These are phyloP conservation scores for Salinomyces thailandicus DNA, from an alignment of 2,329 filamentous ascomycete genomes.

Conservation along the genomic window DNA sequence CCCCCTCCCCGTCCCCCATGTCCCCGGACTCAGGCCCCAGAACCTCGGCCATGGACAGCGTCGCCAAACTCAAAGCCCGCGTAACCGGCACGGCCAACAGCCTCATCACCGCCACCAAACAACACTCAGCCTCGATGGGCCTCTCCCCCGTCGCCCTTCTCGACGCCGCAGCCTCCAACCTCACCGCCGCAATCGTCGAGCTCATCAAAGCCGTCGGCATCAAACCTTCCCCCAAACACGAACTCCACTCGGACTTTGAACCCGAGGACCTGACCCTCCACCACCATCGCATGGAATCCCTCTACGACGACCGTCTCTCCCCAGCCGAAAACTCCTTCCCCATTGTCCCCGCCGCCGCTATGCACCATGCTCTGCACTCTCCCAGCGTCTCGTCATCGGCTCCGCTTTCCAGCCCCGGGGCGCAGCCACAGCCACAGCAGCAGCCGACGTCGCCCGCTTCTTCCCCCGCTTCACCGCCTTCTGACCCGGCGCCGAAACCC, in stretches of 20 bases:
- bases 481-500: too few relatives aligned
- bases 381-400: too few relatives aligned
- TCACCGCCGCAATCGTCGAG: conserved; percentile 77
- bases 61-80: conserved; percentile 53
- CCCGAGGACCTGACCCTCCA: conserved; percentile 1
- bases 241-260: conserved; percentile 7
- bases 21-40: conserved; percentile 13
- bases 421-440: not conserved
- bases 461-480: not conserved
- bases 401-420: not conserved
- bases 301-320: conserved; percentile 10
- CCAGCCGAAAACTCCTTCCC: not conserved
- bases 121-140: conserved; percentile 71
- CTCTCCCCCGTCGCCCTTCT: conserved; percentile 87
- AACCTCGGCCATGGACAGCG: conserved; percentile 28
- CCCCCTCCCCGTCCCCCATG: conserved; percentile 20
- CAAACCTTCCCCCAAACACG: conserved; percentile 29
- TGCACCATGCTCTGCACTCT: not conserved
- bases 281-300: conserved; percentile 4
- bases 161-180: conserved; percentile 84
- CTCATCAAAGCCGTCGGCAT: conserved; percentile 78
- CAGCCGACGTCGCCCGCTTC: not conserved
- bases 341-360: not conserved
- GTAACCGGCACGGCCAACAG: conserved; percentile 93
- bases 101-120: conserved; percentile 87